phyloP scores from a whole-genome alignment of 2,329 filamentous ascomycete species.

The Leptodontidium sp. region DNA sequence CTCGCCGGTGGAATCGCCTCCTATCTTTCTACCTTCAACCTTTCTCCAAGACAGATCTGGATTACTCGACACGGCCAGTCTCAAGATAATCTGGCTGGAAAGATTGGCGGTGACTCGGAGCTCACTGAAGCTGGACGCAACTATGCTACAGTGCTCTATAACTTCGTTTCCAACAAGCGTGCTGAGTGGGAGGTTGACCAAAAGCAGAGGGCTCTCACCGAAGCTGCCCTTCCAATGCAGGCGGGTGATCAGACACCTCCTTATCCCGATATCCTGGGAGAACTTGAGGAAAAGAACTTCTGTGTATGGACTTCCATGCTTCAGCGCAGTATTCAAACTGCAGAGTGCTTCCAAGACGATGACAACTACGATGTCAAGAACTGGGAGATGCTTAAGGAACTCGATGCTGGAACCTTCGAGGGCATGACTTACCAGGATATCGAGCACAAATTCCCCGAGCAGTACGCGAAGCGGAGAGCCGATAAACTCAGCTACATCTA shows the following conservation, averaged over 20 bases:
- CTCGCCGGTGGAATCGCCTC: constrained; percentile 91
- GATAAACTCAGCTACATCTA: constrained; percentile 98
- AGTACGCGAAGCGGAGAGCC: constrained; percentile 79
- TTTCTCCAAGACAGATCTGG: constrained; percentile 96
- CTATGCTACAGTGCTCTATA: constrained; percentile 82
- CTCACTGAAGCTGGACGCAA: constrained; percentile 81
- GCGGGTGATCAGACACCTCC: constrained; percentile 94
- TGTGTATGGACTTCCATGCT: constrained; percentile 99
- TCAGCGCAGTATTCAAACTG: constrained; percentile 86
- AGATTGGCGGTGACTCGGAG: constrained; percentile 89
- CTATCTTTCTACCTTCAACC: constrained; percentile 95
- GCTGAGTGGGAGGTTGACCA: constrained; percentile 85
- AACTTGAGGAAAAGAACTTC: constrained; percentile 84
- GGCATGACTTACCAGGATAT: constrained; percentile 96
- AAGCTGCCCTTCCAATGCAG: constrained; percentile 83
- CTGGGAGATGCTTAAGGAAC: constrained; percentile 97
- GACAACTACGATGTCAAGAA: constrained; percentile 97
- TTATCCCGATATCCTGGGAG: constrained; percentile 82
- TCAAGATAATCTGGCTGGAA: constrained; percentile 83
- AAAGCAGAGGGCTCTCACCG: constrained; percentile 71
- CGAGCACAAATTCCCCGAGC: constrained; percentile 76
- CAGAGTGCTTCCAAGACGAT: constrained; percentile 86
- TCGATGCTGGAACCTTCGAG: constrained; percentile 92
- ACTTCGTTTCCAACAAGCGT: constrained; percentile 84
- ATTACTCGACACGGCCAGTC: constrained; percentile 96